Base-by-base conservation (phyloP, 352 stramenopile species). In the Globisporangium alternatum region DNA sequence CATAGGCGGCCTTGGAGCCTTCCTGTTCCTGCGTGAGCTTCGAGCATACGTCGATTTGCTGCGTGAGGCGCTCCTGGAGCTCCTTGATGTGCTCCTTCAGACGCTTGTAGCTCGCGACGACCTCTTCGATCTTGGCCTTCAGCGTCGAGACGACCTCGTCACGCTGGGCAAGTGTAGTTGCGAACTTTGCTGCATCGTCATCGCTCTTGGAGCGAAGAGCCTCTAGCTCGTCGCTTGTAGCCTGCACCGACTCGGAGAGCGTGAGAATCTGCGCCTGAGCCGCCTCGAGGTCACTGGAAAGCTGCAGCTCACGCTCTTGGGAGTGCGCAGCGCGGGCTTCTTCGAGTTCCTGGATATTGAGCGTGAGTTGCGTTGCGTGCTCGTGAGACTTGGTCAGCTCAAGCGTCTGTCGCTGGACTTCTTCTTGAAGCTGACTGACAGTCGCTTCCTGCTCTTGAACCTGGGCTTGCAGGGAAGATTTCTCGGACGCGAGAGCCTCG, bases 61-160 rank as follows among this genome's bases (percentile, higher is more conserved):
- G 66, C 12, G 69, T 60, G 35, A 86, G 54, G 2, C 66, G 67
- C 25, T 86, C 74, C 60, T 88, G 75, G 31, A 88, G 22, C 13
- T 83, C 77, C 9, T 80, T 68, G 6, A 77, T 60, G 47, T 77
- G 69, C 10, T 74, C 67, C 53, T 88, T 88, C 13, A 88, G 48
- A 0, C 78, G 77, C 54, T 89, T 88, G 57, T 88, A 89, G 56
- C 75, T 76, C n/a, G 22, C 52, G 48, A 89, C 74, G 13, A 93
- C 65, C n/a, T 88, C 80, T 64, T 86, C 80, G 12, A 85, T 64
- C 67, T 87, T 87, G 1, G 74, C 66, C 49, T 88, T 85, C 28
- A 91, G 64, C 54, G 74, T 86, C 3, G 49, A 49, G 30, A 89
- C 78, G 45, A 86, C 65, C 8, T 86, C 78, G 28, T 90, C 76